Base-by-base conservation (phyloP, 1,284 basidiomycete species). In the Cutaneotrichosporon sp. region DNA sequence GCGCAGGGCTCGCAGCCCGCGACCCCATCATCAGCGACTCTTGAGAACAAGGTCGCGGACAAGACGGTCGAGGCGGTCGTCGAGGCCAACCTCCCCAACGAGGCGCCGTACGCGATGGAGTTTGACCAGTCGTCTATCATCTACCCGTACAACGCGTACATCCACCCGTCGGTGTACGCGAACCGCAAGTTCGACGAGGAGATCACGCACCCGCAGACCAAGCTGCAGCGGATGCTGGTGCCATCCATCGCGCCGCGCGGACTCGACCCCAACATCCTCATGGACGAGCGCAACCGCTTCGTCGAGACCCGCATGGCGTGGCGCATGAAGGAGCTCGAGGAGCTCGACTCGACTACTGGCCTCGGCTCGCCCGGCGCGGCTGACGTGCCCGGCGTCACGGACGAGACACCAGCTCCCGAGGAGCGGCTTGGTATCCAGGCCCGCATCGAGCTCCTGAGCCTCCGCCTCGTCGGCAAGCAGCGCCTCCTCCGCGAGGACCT, bases 121-220 rank as follows among this genome's bases (percentile, higher is more conserved):
- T 89, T 92, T 75, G 87, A 95, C 74, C 81, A 86, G 51, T 84
- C 85, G 64, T 93, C 91, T 3, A 84, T 87, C 55, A 88, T 97
- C 62, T 95, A 97, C 73, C 95, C 95, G 0, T 97, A 95, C 84
- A 98, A 97, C 77, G 89, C 95, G n/a, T 97, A 89, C 77, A 83
- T 85, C 27, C 87, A 95, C 72, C 95, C 95, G 0, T 89, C 91
- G 71, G 84, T 88, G 4, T 81, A 81, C 55, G 78, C 84, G 56
- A 87, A 89, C 69, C 85, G 91, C 66, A 83, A 85, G 50, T 77
- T 86, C 58, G 87, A 76, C 54, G 72, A 73, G 10, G 73, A 77
- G 58, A 66, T 77, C 60, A 53, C 71, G 25, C 72, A 77, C 56
- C 79, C 77, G 13, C 68, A 75, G 54, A 75, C 70, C 66, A 78